Conservation (phyloP, 352 stramenopile genomes). For the Peronospora destructor region DNA sequence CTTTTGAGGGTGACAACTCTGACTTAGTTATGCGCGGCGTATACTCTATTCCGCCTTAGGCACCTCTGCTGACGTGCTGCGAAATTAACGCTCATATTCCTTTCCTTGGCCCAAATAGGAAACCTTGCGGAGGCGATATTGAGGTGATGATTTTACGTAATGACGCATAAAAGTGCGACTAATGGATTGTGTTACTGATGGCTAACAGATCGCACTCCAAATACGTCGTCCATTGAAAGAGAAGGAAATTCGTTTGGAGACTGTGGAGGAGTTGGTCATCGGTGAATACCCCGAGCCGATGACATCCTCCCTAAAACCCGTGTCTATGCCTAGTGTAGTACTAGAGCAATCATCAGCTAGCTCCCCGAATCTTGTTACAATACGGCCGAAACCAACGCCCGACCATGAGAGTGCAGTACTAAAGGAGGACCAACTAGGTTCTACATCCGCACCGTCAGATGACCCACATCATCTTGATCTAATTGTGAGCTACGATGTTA, state of each 20-base stretch:
- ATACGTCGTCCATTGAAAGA: constrained; percentile 53
- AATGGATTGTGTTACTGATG: constrained; percentile 1
- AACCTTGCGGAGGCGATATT: constrained; percentile 53
- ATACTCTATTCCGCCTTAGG: constrained; percentile 16
- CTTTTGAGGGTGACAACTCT: not conserved
- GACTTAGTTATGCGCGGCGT: not conserved
- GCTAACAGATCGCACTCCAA: constrained; percentile 44
- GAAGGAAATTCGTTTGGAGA: constrained; percentile 43
- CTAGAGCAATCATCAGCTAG: constrained; percentile 5
- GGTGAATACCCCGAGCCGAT: constrained; percentile 44
- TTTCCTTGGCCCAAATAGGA: constrained; percentile 65
- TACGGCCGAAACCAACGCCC: not conserved
- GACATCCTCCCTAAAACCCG: not conserved
- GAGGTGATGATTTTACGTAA: constrained; percentile 31
- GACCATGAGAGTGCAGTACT: not conserved
- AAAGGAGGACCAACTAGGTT: constrained; percentile 3
- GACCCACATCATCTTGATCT: constrained; percentile 62
- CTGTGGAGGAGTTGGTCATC: constrained; percentile 44
- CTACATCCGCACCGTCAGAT: constrained; percentile 1
- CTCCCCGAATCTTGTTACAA: not conserved
- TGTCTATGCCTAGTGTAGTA: constrained; percentile 12
- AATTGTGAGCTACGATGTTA: constrained; percentile 82
- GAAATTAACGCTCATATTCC: constrained; percentile 46
- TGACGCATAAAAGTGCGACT: not conserved
- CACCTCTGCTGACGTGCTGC: constrained; percentile 41